Conservation (phyloP, 192 early-diverging fungal species). For the Mortierella alpina region DNA sequence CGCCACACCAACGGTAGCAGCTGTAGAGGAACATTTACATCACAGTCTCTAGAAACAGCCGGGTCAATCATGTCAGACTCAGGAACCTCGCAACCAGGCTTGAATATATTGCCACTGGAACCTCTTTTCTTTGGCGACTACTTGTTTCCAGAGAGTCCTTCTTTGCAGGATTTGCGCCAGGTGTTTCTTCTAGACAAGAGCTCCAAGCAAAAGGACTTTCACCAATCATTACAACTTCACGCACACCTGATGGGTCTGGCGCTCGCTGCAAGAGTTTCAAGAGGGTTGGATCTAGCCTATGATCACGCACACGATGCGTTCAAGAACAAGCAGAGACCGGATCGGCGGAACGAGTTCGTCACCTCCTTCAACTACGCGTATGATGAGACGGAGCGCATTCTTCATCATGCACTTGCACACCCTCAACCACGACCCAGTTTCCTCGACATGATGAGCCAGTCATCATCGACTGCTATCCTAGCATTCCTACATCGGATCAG, state of each 20-base stretch:
- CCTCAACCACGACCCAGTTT: constrained; percentile 55
- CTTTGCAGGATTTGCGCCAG: constrained; percentile 35
- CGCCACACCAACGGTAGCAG: too few relatives aligned
- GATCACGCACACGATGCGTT: constrained; percentile 53
- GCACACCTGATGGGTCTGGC: constrained; percentile 49
- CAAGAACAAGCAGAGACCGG: constrained; percentile 51
- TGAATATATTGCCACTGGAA: not conserved
- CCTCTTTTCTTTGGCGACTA: constrained; percentile 49
- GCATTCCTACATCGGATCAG: constrained; percentile 40
- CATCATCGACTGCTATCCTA: constrained; percentile 27
- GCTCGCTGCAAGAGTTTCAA: constrained; percentile 35
- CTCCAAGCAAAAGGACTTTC: constrained; percentile 52
- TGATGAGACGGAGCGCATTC: constrained; percentile 48
- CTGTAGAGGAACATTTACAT: too few relatives aligned
- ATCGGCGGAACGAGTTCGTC: constrained; percentile 46
- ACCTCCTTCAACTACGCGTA: constrained; percentile 45
- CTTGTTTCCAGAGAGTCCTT: constrained; percentile 41
- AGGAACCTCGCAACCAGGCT: not conserved
- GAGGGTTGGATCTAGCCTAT: constrained; percentile 40
- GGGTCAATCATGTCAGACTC: too few relatives aligned
- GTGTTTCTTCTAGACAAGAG: constrained; percentile 51
- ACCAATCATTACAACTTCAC: constrained; percentile 49
- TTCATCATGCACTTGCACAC: constrained; percentile 36
- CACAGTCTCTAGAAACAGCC: too few relatives aligned
- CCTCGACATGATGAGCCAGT: constrained; percentile 50